Conservation (phyloP, 345 rosid genomes). For the Aquilaria sinensis region DNA sequence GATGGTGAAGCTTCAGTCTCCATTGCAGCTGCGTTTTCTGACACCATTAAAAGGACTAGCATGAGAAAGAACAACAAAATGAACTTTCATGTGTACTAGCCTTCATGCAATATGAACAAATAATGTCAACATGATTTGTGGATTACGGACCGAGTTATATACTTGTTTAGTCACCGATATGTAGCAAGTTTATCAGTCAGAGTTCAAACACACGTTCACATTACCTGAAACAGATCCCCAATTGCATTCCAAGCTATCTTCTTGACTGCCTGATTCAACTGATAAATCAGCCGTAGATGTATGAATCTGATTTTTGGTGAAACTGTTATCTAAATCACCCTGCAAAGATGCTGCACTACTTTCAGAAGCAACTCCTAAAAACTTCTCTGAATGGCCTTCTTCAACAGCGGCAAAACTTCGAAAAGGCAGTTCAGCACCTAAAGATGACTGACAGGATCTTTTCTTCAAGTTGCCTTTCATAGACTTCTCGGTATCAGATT, state of each 20-base stretch:
- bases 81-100: neutral
- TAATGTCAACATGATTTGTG: neutral
- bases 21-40: constrained; percentile 26
- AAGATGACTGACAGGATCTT: constrained; percentile 14
- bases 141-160: neutral
- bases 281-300: constrained; percentile 24
- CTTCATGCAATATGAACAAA: too few relatives aligned
- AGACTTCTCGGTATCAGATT: constrained; percentile 30
- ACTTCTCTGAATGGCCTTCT: constrained; percentile 15
- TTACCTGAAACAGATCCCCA: constrained; percentile 15
- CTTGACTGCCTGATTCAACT: constrained; percentile 43
- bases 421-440: constrained; percentile 17
- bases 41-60: constrained; percentile 46
- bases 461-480: constrained; percentile 24
- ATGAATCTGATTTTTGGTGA: constrained; percentile 17
- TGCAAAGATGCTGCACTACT: constrained; percentile 9
- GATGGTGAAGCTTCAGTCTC: constrained; percentile 28
- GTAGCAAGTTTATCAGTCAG: neutral
- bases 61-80: constrained; percentile 5
- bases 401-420: constrained; percentile 15
- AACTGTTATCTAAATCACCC: constrained; percentile 18
- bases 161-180: neutral
- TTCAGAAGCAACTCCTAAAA: constrained; percentile 17
- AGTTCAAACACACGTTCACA: neutral
- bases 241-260: constrained; percentile 30